Conservation (phyloP, 176 grass and related monocot genomes). For the Oryza punctata region DNA sequence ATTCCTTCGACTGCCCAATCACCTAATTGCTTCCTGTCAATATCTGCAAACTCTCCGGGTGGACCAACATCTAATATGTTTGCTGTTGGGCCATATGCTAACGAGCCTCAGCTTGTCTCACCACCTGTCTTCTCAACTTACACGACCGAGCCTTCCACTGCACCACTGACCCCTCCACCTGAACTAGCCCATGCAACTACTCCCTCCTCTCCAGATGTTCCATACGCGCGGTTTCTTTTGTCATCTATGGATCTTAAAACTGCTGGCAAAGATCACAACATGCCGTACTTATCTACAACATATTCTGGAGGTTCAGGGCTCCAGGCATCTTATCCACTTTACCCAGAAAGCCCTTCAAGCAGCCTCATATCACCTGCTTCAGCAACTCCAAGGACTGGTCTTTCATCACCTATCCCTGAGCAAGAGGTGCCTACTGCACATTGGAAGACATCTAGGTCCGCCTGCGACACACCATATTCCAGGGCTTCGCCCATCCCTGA, state of each 20-base stretch:
- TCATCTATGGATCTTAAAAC: slow-evolving; percentile 70
- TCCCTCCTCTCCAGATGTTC: slow-evolving; percentile 90
- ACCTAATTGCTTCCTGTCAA: slow-evolving; percentile 70
- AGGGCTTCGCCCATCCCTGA: slow-evolving; percentile 65
- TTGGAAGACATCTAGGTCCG: slow-evolving; percentile 74
- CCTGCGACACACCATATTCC: slow-evolving; percentile 74
- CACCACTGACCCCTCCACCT: slow-evolving; percentile 84
- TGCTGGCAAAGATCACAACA: slow-evolving; percentile 59
- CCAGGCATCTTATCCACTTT: slow-evolving; percentile 77
- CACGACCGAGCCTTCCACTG: slow-evolving; percentile 87
- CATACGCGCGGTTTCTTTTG: slow-evolving; percentile 77
- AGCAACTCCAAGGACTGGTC: slow-evolving; percentile 81
- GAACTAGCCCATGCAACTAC: slow-evolving; percentile 82
- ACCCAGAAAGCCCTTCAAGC: slow-evolving; percentile 79
- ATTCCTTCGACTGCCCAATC: slow-evolving; percentile 80
- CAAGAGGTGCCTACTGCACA: slow-evolving; percentile 62
- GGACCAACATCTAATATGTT: slow-evolving; percentile 75
- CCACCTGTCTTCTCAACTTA: slow-evolving; percentile 88
- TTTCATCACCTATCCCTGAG: slow-evolving; percentile 77
- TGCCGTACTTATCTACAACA: slow-evolving; percentile 53
- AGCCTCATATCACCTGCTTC: slow-evolving; percentile 90
- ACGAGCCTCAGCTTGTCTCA: slow-evolving; percentile 86
- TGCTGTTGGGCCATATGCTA: slow-evolving; percentile 80
- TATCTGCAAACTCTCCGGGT: slow-evolving; percentile 78
- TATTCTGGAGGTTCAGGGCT: slow-evolving; percentile 67